phyloP scores from a whole-genome alignment of 441 rosid genomes.

The Gossypium davidsonii region DNA sequence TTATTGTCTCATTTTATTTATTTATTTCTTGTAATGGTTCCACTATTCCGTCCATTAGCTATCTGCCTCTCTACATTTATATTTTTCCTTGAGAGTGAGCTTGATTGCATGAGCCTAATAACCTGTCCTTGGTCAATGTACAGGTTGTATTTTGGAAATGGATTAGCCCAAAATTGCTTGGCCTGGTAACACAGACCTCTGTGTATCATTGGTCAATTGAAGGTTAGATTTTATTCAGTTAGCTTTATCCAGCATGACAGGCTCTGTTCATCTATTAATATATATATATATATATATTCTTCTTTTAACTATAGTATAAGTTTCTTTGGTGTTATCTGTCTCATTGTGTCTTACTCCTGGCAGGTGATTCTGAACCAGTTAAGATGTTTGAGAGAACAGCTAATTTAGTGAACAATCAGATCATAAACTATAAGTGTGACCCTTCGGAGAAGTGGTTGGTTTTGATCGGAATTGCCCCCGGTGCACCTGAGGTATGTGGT shows the following conservation, averaged over 20 bases:
- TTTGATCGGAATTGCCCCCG: conserved; percentile 97
- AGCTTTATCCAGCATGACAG: neutral
- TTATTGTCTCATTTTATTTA: neutral
- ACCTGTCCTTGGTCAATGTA: conserved; percentile 7
- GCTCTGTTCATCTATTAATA: neutral
- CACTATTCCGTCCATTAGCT: conserved; percentile 1
- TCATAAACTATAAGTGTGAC: conserved; percentile 89
- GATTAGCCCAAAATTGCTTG: conserved; percentile 87
- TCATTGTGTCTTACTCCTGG: conserved; percentile 5
- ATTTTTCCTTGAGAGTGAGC: neutral
- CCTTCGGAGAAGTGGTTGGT: conserved; percentile 97
- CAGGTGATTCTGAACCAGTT: conserved; percentile 95
- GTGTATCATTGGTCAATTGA: conserved; percentile 99
- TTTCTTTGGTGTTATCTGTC: neutral
- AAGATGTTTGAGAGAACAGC: conserved; percentile 99
- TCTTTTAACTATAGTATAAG: neutral
- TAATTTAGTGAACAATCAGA: conserved; percentile 87
- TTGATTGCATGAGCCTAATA: conserved; percentile 7
- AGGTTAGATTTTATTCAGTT: conserved; percentile 37
- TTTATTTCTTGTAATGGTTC: neutral
- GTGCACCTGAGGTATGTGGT: conserved; percentile 81
- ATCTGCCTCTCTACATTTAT: neutral
- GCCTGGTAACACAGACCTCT: conserved; percentile 82
- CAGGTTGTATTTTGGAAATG: conserved; percentile 99
- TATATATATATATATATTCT: neutral